Evolutionary conservation across 78 protist genomes (phyloP).

Genomic region (Dictyostelium intermedium): DNA sequence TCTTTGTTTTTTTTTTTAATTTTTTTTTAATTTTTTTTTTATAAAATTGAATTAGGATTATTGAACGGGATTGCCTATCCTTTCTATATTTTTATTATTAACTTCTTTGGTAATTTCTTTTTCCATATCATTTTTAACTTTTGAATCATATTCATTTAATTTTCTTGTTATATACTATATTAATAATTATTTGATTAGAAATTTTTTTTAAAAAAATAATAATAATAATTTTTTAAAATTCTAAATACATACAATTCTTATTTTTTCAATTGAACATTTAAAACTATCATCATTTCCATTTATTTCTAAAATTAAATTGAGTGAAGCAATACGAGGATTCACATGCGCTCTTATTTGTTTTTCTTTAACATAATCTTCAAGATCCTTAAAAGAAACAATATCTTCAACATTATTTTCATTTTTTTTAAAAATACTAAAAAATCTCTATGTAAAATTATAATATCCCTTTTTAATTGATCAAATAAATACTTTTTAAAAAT

Average conservation of each 20-base stretch:
- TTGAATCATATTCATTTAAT: not conserved
- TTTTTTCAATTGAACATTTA: not conserved
- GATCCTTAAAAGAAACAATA: not conserved
- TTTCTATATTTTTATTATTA: not conserved
- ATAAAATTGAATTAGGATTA: too few species aligned
- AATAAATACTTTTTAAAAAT: not conserved
- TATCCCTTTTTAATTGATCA: not conserved
- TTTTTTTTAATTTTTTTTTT: too few species aligned
- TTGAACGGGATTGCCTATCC: not conserved
- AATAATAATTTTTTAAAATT: too few species aligned
- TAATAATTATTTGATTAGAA: too few species aligned
- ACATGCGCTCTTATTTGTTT: not conserved
- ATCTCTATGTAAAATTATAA: not conserved
- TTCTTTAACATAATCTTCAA: not conserved
- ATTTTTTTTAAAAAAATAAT: too few species aligned
- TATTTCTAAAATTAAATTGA: not conserved
- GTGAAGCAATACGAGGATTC: not conserved
- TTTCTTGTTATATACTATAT: not conserved
- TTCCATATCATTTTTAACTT: not conserved
- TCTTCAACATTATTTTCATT: not conserved
- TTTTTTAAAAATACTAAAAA: not conserved
- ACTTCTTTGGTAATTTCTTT: not conserved
- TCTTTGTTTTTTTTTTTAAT: too few species aligned
- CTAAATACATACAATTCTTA: not conserved
- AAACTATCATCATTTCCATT: constrained; percentile 13